Percentiles rank a stretch among this genome's conserved stretches.
Conservation (phyloP, 768 basidiomycete genomes). For the Termitomyces sp. region DNA sequence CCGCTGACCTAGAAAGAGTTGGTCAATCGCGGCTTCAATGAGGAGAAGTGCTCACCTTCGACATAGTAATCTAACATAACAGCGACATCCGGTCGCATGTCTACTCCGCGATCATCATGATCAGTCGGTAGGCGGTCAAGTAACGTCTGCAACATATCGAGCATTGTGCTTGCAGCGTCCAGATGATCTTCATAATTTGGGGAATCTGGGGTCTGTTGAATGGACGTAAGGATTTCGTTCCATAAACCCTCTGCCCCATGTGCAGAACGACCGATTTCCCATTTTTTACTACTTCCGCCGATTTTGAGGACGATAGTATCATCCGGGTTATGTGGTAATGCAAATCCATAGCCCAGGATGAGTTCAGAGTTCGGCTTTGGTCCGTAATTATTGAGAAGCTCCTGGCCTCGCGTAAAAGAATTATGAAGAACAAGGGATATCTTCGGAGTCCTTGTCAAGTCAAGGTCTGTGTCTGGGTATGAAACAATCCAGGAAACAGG, state of each 20-base stretch:
- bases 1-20: constrained; percentile 40
- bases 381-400: constrained; percentile 91
- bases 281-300: constrained; percentile 49
- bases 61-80: constrained; percentile 67
- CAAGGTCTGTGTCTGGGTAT: constrained; percentile 21
- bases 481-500: constrained; percentile 80
- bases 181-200: constrained; percentile 55
- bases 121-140: constrained; percentile 41
- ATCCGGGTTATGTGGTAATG: constrained; percentile 71
- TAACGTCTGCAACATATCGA: constrained; percentile 57
- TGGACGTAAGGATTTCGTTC: constrained; percentile 40
- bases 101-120: constrained; percentile 12
- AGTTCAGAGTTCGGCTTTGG: constrained; percentile 87
- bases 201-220: constrained; percentile 19
- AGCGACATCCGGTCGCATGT: constrained; percentile 49
- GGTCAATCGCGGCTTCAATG: background rate
- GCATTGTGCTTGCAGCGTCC: constrained; percentile 59
- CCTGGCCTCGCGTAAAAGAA: constrained; percentile 32
- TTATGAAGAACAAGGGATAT: constrained; percentile 62
- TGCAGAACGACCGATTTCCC: constrained; percentile 60
- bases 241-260: constrained; percentile 54
- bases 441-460: constrained; percentile 20
- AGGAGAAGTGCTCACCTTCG: constrained; percentile 36
- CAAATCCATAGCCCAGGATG: constrained; percentile 90
- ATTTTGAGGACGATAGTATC: constrained; percentile 82